Conservation (phyloP, 768 basidiomycete genomes). For the Boletus reticulatus region DNA sequence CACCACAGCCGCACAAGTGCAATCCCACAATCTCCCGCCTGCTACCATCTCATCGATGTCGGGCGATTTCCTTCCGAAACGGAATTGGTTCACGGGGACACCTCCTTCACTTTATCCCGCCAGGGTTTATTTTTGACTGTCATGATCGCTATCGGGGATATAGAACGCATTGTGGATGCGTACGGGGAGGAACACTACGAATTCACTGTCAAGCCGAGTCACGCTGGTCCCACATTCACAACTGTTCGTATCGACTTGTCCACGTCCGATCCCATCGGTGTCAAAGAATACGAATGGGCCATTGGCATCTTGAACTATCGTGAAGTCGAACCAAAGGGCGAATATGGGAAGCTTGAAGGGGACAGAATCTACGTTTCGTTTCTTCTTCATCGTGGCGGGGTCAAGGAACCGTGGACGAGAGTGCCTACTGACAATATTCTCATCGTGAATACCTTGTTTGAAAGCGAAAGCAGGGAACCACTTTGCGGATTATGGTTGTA, state of each 20-base stretch:
- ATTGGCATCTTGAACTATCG: constrained; percentile 13
- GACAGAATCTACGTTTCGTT: constrained; percentile 10
- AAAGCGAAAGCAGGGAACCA: constrained; percentile 11
- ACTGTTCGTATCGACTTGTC: background rate
- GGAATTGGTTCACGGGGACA: constrained; percentile 16
- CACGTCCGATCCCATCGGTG: background rate
- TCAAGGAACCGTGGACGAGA: constrained; percentile 8
- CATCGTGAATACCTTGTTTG: constrained; percentile 10
- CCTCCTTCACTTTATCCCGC: constrained; percentile 10
- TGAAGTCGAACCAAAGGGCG: constrained; percentile 6
- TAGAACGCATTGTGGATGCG: background rate
- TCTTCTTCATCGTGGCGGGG: constrained; percentile 7
- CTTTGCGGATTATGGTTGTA: constrained; percentile 10
- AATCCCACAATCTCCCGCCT: constrained; percentile 14
- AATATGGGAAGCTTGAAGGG: constrained; percentile 9
- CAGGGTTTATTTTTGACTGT: constrained; percentile 14
- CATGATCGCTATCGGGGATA: constrained; percentile 9
- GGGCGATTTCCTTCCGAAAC: constrained; percentile 4
- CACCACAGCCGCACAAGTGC: constrained; percentile 10
- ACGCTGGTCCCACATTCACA: constrained; percentile 2
- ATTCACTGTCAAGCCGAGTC: constrained; percentile 9
- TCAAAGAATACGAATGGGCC: constrained; percentile 1
- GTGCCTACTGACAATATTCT: constrained; percentile 15
- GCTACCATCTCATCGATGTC: constrained; percentile 12
- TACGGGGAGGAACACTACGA: background rate